Evolutionary conservation across 495 filamentous ascomycete genomes (phyloP).

Genomic region (Mytilinidion resinicola): DNA sequence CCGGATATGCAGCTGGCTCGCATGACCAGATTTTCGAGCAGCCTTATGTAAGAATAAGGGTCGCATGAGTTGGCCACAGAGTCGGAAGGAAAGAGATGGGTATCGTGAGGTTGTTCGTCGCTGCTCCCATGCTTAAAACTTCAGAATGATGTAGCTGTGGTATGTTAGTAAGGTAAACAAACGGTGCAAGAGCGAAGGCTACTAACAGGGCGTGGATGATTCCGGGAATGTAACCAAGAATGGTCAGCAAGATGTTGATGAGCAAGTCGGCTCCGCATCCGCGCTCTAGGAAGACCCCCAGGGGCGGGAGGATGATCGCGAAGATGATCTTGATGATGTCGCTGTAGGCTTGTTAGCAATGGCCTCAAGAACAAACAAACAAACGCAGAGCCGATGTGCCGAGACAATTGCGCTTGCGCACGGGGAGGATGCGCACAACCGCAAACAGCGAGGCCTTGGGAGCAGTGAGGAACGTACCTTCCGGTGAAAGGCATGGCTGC

Average conservation of each 20-base stretch:
- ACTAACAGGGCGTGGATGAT: constrained; percentile 42
- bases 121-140: constrained; percentile 37
- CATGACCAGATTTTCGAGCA: not conserved
- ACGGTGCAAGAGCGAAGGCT: not conserved
- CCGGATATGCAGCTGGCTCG: constrained; percentile 3
- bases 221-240: constrained; percentile 54
- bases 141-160: constrained; percentile 46
- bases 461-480: constrained; percentile 38
- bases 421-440: not conserved
- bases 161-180: not conserved
- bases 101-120: constrained; percentile 16
- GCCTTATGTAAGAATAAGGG: not conserved
- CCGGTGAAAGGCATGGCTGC: constrained; percentile 52
- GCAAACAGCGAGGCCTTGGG: not conserved
- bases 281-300: constrained; percentile 86
- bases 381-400: too few relatives aligned
- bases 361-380: not conserved
- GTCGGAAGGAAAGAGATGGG: constrained; percentile 13
- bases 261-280: constrained; percentile 76
- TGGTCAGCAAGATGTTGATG: constrained; percentile 82
- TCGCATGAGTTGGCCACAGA: not conserved
- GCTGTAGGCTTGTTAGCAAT: constrained; percentile 37
- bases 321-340: constrained; percentile 91
- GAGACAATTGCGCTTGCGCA: too few relatives aligned
- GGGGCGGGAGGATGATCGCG: constrained; percentile 78